Conservation (phyloP, 169 alveolate genomes). For the Plasmodium gaboni region DNA sequence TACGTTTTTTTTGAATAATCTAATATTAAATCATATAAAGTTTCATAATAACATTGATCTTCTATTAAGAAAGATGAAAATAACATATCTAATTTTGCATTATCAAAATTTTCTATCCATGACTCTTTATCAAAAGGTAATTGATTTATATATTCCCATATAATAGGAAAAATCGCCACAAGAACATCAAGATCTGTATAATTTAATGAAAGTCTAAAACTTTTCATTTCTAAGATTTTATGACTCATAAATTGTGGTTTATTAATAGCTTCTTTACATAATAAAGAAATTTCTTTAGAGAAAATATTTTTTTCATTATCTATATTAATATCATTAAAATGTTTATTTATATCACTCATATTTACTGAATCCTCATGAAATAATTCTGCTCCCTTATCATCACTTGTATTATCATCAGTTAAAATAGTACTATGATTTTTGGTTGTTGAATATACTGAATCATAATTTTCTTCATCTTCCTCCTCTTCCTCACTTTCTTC, state of each 20-base stretch:
- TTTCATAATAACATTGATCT: constrained; percentile 63
- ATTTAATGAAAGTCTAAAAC: constrained; percentile 74
- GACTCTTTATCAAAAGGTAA: constrained; percentile 62
- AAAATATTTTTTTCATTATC: constrained; percentile 52
- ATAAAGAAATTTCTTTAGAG: constrained; percentile 50
- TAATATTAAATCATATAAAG: constrained; percentile 50
- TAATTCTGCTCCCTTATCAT: constrained; percentile 30
- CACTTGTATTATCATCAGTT: constrained; percentile 22
- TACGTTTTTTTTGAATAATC: constrained; percentile 46
- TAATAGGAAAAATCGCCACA: constrained; percentile 37
- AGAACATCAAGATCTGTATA: constrained; percentile 67
- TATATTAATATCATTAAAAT: constrained; percentile 20
- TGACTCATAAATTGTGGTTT: constrained; percentile 75
- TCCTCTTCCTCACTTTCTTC: constrained; percentile 70
- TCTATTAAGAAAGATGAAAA: constrained; percentile 67
- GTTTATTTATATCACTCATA: constrained; percentile 22
- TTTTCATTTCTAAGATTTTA: constrained; percentile 75
- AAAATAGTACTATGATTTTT: constrained; percentile 20
- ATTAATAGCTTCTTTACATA: constrained; percentile 72
- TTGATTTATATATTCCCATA: constrained; percentile 56
- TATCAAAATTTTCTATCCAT: constrained; percentile 57
- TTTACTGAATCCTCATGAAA: background rate
- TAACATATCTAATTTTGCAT: constrained; percentile 45
- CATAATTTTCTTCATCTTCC: constrained; percentile 41
- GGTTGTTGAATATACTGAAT: constrained; percentile 32